Base-by-base conservation (phyloP, 1,139 yeast species). In the Saccharomyces hybrid region DNA sequence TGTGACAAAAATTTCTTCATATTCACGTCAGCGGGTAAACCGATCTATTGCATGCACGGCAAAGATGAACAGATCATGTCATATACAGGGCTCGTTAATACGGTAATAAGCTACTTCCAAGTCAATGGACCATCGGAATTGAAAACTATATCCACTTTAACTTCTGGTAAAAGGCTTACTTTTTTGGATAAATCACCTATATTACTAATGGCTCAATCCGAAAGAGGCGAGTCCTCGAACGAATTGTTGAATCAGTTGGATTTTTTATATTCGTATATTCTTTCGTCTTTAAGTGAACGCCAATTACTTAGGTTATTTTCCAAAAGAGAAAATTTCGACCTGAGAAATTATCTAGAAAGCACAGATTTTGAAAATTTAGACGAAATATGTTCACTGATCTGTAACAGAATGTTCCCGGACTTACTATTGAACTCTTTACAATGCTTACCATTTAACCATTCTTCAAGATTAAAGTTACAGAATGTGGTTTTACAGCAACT, bases 11-110 rank as follows among this genome's bases (percentile, higher is more conserved):
- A 66, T 50, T 89, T 87, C 63, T 83, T 90, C 60, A 82, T 93
- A 5, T 75, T 93, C n/a, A 89, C 97, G 0, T 74, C 84, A 2
- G 96, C 98, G 0, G 99, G 99, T 0, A 93, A 93, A 68, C 97
- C 97, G 1, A 87, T 93, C 6, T 93, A 86, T 69, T 81, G 95
- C 1, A 76, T 86, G 76, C 79, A 84, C 65, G 97, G 96, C 2
- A 73, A 82, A 0, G 96, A 89, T 57, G 84, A 82, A 51, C 72
- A 83, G 27, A 75, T 86, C 0, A 74, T 87, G 50, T 88, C 93
- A 1, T 86, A 87, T 64, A 82, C 88, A 75, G 95, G 93, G 1
- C 65, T 75, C 11, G 65, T 77, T 2, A 77, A 76, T 56, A 76
- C 80, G 0, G 66, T 77, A 8, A 67, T 76, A 20, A 69, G 66